Evolutionary conservation across 805 yeast genomes (phyloP), one percentile per base, ranked within the genome.

Genomic region (Candida nitratophila): DNA sequence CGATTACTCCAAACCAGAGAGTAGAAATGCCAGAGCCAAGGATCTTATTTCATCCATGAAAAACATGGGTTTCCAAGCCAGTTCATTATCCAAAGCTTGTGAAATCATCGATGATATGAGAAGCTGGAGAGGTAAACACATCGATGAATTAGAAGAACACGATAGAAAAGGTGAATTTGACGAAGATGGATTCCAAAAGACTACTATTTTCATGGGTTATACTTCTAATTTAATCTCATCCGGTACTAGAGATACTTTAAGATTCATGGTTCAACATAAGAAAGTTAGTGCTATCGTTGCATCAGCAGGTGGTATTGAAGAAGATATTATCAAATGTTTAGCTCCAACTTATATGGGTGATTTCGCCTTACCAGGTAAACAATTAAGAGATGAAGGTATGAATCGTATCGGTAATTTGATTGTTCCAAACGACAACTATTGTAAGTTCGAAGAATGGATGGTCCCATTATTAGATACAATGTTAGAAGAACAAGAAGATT

Each of bases 271-370:
- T 29, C 95, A 95, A 65, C 82, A 95, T 69, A 91, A 89, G 65
- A 86, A 85, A 77, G 96, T 93, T 38, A 84, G 89, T 55, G 98
- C 95, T 16, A 79, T 93, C 56, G 99, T 93, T 41, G 84, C 98
- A n/a, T 77, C 91, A 49, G 99, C 96, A 20, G 99, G 99, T 52
- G 99, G 99, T 53, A 81, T 93, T 49, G 99, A 93, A 64, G 99
- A 93, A 69, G 99, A 93, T 67, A 69, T 93, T 41, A 93, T 93
- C 72, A 93, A 93, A 66, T 89, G 96, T 61, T 72, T 93, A 45
- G 99, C 98, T 2, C 96, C 97, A 44, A 93, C 99, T 8, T 90
- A 81, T 58, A 71, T 95, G 73, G 97, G 99, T 43, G 97, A 89
- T 41, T 93, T 89, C 64, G 63, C 83, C 37, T 71, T 91, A 52